Base-by-base conservation (phyloP, 2,329 filamentous ascomycete species). In the Fusarium brachygibbosum region DNA sequence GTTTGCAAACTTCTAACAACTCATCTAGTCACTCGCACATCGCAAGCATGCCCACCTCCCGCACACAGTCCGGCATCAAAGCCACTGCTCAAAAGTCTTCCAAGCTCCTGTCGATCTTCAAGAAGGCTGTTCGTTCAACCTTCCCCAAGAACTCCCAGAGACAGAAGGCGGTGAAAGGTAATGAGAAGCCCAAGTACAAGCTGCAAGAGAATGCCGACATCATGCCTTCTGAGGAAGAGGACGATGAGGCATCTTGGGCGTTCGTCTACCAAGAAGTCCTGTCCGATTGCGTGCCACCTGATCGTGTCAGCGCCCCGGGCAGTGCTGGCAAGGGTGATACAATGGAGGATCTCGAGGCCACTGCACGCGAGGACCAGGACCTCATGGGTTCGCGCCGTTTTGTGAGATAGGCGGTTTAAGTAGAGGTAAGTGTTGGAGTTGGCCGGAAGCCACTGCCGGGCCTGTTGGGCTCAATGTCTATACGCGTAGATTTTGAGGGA, bases 261-360 rank as follows among this genome's bases (percentile, higher is more conserved):
- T 42, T 17, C 13, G 40, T 25, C 23, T 2, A 2, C 21, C 21
- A 25, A 11, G 14, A 25, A 4, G 21, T 12, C 1, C 2, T 42
- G 5, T 19, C 17, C 34, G 34, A 35, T n/a, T 11, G 3, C 8
- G 6, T n/a, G 1, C 1, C 34, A 0, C 0, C 10, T 17, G 34
- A 35, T 9, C 17, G 4, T 5, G 4, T 35, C 8, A 17, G 5
- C 4, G 9, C 10, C 34, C 17, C 7, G 8, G 34, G 17, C 9
- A 11, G 17, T 17, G 23, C 6, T 25, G 23, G 23, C 6, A 25
- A 25, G 23, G 23, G 23, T 25, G 6, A 25, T 25, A 25, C 23
- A 5, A n/a, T n/a, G 17, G 16, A n/a, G 6, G 3, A 35, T 1
- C 7, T 9, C 6, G 32, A 35, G 16, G 16, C 14, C 3, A 9